Conservation (phyloP, 345 rosid genomes). For the Nasturtium officinale region DNA sequence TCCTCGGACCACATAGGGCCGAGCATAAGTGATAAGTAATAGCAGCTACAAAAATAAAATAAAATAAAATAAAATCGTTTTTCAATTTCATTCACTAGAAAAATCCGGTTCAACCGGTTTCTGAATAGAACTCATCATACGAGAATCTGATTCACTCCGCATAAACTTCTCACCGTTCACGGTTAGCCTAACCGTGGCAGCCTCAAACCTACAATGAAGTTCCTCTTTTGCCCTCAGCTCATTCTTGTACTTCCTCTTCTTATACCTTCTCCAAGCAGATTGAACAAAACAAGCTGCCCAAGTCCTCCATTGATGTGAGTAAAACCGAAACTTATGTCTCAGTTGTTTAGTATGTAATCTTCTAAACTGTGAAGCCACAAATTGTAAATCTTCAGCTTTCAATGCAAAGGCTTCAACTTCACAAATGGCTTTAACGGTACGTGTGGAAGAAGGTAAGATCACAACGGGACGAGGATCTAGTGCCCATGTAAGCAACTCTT, state of each 20-base stretch:
- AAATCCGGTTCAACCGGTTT: conserved; percentile 90
- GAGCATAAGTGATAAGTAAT: too few relatives aligned
- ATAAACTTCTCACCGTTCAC: conserved; percentile 43
- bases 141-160: conserved; percentile 53
- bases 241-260: conserved; percentile 59
- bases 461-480: conserved; percentile 68
- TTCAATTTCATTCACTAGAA: conserved; percentile 50
- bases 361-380: conserved; percentile 80
- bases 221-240: conserved; percentile 52
- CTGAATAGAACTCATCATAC: conserved; percentile 52
- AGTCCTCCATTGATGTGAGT: conserved; percentile 87
- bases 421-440: conserved; percentile 71
- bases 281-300: conserved; percentile 93
- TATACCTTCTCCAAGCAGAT: conserved; percentile 74
- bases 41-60: too few relatives aligned
- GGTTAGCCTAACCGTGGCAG: conserved; percentile 42
- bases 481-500: conserved; percentile 91
- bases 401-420: conserved; percentile 92
- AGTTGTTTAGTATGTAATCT: conserved; percentile 84
- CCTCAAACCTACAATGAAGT: conserved; percentile 26
- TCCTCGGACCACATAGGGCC: too few relatives aligned
- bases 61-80: too few relatives aligned
- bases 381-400: conserved; percentile 72
- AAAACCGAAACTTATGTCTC: conserved; percentile 76
- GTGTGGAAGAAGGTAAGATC: conserved; percentile 75